Conservation (phyloP, 371 early-diverging fungal genomes). For the Ordospora colligata region DNA sequence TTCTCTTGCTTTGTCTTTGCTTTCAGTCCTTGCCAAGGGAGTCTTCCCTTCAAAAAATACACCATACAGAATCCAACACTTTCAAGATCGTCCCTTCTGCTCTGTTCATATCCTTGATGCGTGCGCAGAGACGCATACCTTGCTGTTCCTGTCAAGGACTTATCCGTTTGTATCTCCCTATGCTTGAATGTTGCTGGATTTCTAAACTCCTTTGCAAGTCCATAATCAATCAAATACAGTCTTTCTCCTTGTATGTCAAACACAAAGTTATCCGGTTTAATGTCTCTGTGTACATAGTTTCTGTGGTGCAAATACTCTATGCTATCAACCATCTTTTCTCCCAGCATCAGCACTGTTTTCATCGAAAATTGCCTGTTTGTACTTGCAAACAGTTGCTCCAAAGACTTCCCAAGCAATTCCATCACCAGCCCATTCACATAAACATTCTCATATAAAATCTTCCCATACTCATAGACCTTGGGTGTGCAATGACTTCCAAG, state of each 20-base stretch:
- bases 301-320: constrained; percentile 91
- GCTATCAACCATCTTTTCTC: constrained; percentile 89
- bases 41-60: constrained; percentile 90
- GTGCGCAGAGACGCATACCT: constrained; percentile 96
- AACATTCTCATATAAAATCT: constrained; percentile 50
- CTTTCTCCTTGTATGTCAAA: constrained; percentile 86
- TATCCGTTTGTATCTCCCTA: constrained; percentile 89
- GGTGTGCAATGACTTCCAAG: constrained; percentile 60
- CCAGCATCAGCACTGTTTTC: constrained; percentile 91
- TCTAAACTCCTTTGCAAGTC: constrained; percentile 91
- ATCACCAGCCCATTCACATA: constrained; percentile 68
- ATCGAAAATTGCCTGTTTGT: constrained; percentile 86
- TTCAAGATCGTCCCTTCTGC: constrained; percentile 96
- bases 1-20: constrained; percentile 94
- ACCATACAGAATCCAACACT: constrained; percentile 93
- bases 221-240: constrained; percentile 96
- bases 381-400: constrained; percentile 94
- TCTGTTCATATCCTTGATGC: constrained; percentile 92
- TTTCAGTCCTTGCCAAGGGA: constrained; percentile 98
- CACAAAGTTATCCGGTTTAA: constrained; percentile 98
- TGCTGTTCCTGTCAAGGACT: constrained; percentile 95
- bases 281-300: constrained; percentile 90
- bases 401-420: constrained; percentile 89
- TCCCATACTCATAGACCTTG: constrained; percentile 62
- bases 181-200: constrained; percentile 88